Percentiles rank a stretch among this genome's conserved stretches.
phyloP scores from a whole-genome alignment of 2,329 filamentous ascomycete genomes.

The Clonostachys rosea region DNA sequence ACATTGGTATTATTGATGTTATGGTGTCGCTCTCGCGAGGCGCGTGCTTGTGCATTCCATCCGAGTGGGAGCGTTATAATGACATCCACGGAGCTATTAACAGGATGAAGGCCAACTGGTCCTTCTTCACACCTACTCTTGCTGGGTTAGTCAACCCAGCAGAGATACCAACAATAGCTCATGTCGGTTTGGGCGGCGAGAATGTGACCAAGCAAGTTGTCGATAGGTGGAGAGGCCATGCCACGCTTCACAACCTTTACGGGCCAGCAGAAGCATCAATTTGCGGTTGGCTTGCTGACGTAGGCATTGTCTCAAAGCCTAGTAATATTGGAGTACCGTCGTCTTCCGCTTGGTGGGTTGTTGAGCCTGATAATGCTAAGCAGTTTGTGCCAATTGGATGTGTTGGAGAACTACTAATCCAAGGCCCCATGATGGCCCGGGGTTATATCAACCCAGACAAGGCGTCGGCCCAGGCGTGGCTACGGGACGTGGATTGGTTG shows the following conservation, averaged over 20 bases:
- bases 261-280: conserved; percentile 34
- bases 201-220: conserved; percentile 2
- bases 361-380: conserved; percentile 6
- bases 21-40: conserved; percentile 2
- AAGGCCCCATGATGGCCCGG: conserved; percentile 10
- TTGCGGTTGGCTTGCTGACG: not conserved
- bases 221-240: conserved; percentile 9
- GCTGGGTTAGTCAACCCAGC: not conserved
- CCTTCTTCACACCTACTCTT: conserved; percentile 1
- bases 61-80: not conserved
- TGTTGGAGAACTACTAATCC: conserved; percentile 11
- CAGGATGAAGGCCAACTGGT: not conserved
- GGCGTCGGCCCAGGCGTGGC: conserved; percentile 1
- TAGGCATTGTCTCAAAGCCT: conserved; percentile 1
- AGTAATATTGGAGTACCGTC: conserved; percentile 5
- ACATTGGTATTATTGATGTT: conserved; percentile 5
- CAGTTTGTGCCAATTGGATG: conserved; percentile 8
- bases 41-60: conserved; percentile 1
- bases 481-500: conserved; percentile 5
- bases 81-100: not conserved
- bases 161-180: not conserved
- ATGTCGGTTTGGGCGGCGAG: conserved; percentile 5
- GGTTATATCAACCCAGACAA: conserved; percentile 5
- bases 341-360: conserved; percentile 9
- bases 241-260: conserved; percentile 30